Percentiles rank a stretch among this genome's conserved stretches.
phyloP scores from a whole-genome alignment of 2,329 filamentous ascomycete genomes.

The Verticillium klebahnii region DNA sequence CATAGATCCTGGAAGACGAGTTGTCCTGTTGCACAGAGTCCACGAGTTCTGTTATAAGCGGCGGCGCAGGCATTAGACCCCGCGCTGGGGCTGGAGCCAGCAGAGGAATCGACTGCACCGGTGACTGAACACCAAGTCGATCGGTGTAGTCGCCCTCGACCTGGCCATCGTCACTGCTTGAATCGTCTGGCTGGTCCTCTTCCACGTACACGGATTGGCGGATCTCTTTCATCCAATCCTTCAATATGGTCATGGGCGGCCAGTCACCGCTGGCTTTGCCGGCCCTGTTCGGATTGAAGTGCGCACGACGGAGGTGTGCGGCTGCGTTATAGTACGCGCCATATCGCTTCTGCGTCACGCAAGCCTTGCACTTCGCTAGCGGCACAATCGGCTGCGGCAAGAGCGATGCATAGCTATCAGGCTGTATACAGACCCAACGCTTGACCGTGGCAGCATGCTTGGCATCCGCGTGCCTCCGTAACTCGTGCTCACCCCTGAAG shows the following conservation, averaged over 20 bases:
- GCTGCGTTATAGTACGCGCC: slow-evolving; percentile 57
- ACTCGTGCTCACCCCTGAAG: slow-evolving; percentile 86
- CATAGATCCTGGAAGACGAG: slow-evolving; percentile 24
- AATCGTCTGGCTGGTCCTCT: slow-evolving; percentile 40
- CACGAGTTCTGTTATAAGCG: slow-evolving; percentile 5
- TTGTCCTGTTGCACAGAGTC: slow-evolving; percentile 15
- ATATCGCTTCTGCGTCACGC: slow-evolving; percentile 51
- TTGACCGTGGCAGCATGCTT: slow-evolving; percentile 52
- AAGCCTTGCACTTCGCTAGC: slow-evolving; percentile 52
- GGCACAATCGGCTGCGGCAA: slow-evolving; percentile 46
- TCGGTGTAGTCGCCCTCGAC: slow-evolving; percentile 18
- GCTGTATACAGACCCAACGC: slow-evolving; percentile 53
- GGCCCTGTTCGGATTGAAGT: slow-evolving; percentile 51
- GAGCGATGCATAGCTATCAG: slow-evolving; percentile 28
- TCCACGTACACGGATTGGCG: slow-evolving; percentile 42
- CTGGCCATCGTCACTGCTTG: slow-evolving; percentile 47
- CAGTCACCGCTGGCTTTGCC: slow-evolving; percentile 55
- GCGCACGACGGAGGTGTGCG: slow-evolving; percentile 52
- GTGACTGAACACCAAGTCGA: not conserved
- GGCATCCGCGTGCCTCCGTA: slow-evolving; percentile 61
- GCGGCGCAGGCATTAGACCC: slow-evolving; percentile 1
- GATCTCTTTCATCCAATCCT: slow-evolving; percentile 59
- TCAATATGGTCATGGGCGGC: slow-evolving; percentile 52
- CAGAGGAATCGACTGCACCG: not conserved
- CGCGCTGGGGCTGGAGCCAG: slow-evolving; percentile 2